These are phyloP conservation scores for Silene latifolia DNA, from an alignment of 148 eudicot species.

Conservation along the genomic window DNA sequence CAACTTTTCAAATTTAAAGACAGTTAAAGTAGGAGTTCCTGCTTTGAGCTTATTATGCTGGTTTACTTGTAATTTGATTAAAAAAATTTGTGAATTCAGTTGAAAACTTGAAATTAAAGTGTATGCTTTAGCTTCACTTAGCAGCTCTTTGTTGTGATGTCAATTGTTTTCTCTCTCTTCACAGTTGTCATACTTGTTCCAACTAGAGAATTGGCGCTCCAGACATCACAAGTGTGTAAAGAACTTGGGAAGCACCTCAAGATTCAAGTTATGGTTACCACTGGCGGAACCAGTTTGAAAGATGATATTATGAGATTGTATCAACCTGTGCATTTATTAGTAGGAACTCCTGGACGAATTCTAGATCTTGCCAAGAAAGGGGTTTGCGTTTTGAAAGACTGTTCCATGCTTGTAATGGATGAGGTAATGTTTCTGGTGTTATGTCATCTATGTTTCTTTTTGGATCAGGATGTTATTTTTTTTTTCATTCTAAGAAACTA, in stretches of 20 bases:
- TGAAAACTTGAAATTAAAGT: not conserved
- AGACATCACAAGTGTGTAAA: conserved; percentile 93
- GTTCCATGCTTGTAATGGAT: conserved; percentile 86
- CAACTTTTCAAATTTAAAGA: not conserved
- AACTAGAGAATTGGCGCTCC: conserved; percentile 89
- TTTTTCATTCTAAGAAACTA: not conserved
- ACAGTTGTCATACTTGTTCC: conserved; percentile 92
- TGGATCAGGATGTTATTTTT: not conserved
- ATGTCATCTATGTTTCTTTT: not conserved
- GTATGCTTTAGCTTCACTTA: not conserved
- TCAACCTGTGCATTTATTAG: conserved; percentile 94
- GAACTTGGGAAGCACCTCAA: conserved; percentile 86
- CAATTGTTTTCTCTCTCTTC: not conserved
- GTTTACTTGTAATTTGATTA: conserved; percentile 10
- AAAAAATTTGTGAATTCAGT: not conserved
- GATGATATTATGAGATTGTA: conserved; percentile 92
- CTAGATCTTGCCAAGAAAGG: conserved; percentile 87
- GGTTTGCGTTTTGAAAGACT: conserved; percentile 68
- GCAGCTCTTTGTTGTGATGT: not conserved
- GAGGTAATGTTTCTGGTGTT: conserved; percentile 47
- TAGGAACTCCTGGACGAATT: conserved; percentile 92
- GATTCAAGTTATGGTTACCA: conserved; percentile 86
- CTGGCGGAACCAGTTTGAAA: conserved; percentile 89
- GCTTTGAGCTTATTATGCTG: not conserved
- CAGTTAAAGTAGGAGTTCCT: not conserved